Conservation (phyloP, 1,139 yeast species). For the Saccharomycopsis hybrid region DNA sequence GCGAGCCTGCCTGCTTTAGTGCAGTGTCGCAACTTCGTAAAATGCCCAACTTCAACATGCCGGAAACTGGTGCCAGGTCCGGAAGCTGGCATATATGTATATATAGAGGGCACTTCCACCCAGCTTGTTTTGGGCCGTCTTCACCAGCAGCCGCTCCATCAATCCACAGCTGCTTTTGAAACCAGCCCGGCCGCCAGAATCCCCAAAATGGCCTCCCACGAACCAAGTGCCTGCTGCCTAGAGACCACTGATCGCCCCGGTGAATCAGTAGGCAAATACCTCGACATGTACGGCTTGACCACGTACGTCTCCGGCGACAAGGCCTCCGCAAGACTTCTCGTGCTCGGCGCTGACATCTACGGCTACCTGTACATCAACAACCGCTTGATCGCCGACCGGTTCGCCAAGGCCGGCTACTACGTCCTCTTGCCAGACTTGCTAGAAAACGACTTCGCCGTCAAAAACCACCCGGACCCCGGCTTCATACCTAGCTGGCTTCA, state of each 20-base stretch:
- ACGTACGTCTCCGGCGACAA: conserved; percentile 51
- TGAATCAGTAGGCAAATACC: conserved; percentile 10
- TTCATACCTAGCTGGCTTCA: conserved; percentile 45
- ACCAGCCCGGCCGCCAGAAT: too few relatives aligned
- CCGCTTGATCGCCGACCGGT: conserved; percentile 56
- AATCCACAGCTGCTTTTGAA: too few relatives aligned
- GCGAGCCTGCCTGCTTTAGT: too few relatives aligned
- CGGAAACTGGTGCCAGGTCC: too few relatives aligned
- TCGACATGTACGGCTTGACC: conserved; percentile 11
- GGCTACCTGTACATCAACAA: conserved; percentile 56
- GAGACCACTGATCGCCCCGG: conserved; percentile 11
- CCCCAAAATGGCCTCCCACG: neutral
- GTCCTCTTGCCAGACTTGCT: conserved; percentile 74
- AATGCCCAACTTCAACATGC: too few relatives aligned
- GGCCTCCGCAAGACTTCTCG: conserved; percentile 41
- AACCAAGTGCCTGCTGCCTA: conserved; percentile 11
- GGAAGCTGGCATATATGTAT: too few relatives aligned
- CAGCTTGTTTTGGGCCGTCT: too few relatives aligned
- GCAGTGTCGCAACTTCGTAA: too few relatives aligned
- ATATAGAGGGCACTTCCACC: too few relatives aligned
- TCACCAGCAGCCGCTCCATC: too few relatives aligned
- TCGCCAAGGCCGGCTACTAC: conserved; percentile 57
- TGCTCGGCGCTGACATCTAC: conserved; percentile 61
- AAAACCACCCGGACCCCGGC: conserved; percentile 26
- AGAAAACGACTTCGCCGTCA: conserved; percentile 31